Percentiles rank a stretch among this genome's conserved stretches.
These are phyloP conservation scores for Trichaptum fuscoviolaceum DNA, from an alignment of 768 basidiomycete genomes.

Conservation along the genomic window DNA sequence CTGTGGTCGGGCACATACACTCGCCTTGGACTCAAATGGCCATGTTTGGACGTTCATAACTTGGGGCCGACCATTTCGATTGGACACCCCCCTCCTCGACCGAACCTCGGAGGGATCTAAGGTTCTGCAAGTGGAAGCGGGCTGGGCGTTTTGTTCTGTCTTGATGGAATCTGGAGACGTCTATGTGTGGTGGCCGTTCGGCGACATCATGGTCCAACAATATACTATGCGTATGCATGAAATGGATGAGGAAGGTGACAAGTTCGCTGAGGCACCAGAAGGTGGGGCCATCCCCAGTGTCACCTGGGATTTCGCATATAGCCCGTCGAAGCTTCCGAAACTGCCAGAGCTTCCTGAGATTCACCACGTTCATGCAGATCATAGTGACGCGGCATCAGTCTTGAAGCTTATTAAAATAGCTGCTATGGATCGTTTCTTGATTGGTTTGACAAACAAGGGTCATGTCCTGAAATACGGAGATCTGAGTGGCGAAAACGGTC, in stretches of 20 bases:
- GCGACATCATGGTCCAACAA: slow-evolving; percentile 33
- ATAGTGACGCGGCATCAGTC: background rate
- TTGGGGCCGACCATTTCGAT: slow-evolving; percentile 75
- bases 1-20: slow-evolving; percentile 72
- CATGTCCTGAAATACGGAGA: slow-evolving; percentile 64
- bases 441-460: slow-evolving; percentile 77
- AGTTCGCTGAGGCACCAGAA: slow-evolving; percentile 26
- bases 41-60: slow-evolving; percentile 70
- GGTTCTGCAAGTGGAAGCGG: slow-evolving; percentile 60
- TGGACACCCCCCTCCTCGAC: slow-evolving; percentile 36
- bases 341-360: slow-evolving; percentile 48
- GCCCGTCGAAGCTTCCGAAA: slow-evolving; percentile 49
- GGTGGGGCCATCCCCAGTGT: slow-evolving; percentile 52
- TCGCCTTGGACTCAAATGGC: slow-evolving; percentile 52
- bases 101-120: slow-evolving; percentile 39
- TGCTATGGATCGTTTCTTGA: slow-evolving; percentile 61
- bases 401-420: slow-evolving; percentile 72
- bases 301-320: slow-evolving; percentile 48
- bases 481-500: slow-evolving; percentile 36
- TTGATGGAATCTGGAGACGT: slow-evolving; percentile 70
- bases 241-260: slow-evolving; percentile 40
- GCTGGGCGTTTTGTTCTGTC: slow-evolving; percentile 74
- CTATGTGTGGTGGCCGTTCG: slow-evolving; percentile 69
- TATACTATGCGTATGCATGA: slow-evolving; percentile 35
- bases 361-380: background rate